A percentile compares a stretch with the other conserved stretches of the same genome.
Evolutionary conservation across 2,329 filamentous ascomycete species (phyloP).

Genomic region (Colletotrichum navitas): DNA sequence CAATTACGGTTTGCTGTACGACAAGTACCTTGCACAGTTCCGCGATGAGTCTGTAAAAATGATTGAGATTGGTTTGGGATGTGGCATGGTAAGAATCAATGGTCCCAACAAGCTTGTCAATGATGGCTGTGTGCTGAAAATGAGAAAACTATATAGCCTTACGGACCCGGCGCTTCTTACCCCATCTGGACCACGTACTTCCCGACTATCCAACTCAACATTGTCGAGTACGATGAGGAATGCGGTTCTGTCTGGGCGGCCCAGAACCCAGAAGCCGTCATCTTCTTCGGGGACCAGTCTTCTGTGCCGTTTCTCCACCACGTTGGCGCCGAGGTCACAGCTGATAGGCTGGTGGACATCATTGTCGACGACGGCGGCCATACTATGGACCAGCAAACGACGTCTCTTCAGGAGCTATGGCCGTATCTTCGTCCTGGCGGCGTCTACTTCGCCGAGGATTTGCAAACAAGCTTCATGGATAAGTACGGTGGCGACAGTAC

Average conservation of each 20-base stretch:
- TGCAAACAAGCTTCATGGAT: background rate
- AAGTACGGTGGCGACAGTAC: background rate
- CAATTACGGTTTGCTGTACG: background rate
- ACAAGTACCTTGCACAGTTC: background rate
- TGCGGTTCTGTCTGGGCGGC: background rate
- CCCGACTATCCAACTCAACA: background rate
- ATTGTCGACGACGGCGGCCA: background rate
- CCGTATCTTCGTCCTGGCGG: background rate
- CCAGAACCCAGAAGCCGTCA: background rate
- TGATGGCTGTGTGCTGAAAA: background rate
- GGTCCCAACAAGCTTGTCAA: rapidly evolving
- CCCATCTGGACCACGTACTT: background rate
- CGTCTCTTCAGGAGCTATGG: background rate
- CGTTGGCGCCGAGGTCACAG: background rate
- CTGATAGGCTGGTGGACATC: background rate
- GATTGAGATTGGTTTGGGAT: background rate
- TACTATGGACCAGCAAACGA: background rate
- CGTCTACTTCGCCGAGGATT: background rate
- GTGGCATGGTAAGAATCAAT: background rate
- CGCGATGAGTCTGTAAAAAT: background rate
- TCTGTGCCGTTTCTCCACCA: background rate
- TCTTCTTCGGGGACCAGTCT: background rate
- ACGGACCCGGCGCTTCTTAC: background rate
- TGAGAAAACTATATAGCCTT: background rate
- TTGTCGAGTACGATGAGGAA: background rate